phyloP scores from a whole-genome alignment of 306 rosid genomes.

The Myrica gale region DNA sequence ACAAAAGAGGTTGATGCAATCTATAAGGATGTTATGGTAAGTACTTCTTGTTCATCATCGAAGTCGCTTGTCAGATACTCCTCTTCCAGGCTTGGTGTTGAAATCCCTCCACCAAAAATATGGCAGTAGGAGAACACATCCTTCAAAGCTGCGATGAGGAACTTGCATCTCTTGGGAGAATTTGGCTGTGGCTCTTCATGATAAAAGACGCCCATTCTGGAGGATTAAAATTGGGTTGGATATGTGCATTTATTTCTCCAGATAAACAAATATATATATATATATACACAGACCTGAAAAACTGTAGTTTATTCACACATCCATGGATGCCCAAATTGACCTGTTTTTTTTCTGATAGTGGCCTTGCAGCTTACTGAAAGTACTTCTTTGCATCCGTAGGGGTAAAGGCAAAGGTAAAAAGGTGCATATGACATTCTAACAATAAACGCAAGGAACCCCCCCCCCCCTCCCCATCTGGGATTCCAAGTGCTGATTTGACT shows the following conservation, averaged over 20 bases:
- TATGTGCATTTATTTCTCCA: constrained; percentile 21
- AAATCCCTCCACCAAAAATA: constrained; percentile 33
- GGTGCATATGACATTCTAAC: constrained; percentile 35
- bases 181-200: constrained; percentile 64
- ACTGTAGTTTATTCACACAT: constrained; percentile 16
- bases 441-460: constrained; percentile 15
- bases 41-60: constrained; percentile 71
- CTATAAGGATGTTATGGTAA: background rate
- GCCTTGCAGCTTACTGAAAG: constrained; percentile 59
- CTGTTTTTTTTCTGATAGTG: constrained; percentile 50
- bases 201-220: constrained; percentile 63
- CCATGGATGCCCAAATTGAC: constrained; percentile 38
- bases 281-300: constrained; percentile 25
- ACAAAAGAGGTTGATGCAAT: background rate
- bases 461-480: constrained; percentile 27
- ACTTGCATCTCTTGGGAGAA: constrained; percentile 52
- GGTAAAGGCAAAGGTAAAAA: constrained; percentile 71
- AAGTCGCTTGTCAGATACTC: constrained; percentile 51
- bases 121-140: constrained; percentile 61
- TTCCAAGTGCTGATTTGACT: constrained; percentile 35
- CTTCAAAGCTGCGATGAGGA: constrained; percentile 49
- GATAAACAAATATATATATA: constrained; percentile 35
- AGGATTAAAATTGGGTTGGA: constrained; percentile 8
- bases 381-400: constrained; percentile 54
- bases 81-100: constrained; percentile 48